A percentile compares a stretch with the other conserved stretches of the same genome.
Evolutionary conservation across 1,284 basidiomycete genomes (phyloP).

Genomic region (Papiliotrema flavescens): DNA sequence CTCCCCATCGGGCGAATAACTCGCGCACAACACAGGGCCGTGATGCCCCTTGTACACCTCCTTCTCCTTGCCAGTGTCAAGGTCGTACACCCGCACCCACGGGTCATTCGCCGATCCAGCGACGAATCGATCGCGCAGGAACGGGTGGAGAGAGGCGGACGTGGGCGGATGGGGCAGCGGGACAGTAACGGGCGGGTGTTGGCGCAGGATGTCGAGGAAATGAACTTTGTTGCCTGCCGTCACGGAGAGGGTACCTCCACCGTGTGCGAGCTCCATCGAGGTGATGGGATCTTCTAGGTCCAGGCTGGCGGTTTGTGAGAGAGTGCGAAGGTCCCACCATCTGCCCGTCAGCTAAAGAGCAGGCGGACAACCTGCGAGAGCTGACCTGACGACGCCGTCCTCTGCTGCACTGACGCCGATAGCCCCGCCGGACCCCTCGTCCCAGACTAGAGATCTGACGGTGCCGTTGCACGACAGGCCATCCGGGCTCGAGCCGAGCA

Average conservation of each 20-base stretch:
- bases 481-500: slow-evolving; percentile 59
- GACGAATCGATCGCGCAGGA: slow-evolving; percentile 81
- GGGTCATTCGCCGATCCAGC: slow-evolving; percentile 88
- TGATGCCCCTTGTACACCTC: slow-evolving; percentile 97
- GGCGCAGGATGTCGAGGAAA: slow-evolving; percentile 57
- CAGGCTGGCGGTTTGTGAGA: slow-evolving; percentile 66
- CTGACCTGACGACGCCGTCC: slow-evolving; percentile 83
- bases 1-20: slow-evolving; percentile 96
- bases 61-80: slow-evolving; percentile 75
- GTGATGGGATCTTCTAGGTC: slow-evolving; percentile 76
- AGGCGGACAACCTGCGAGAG: slow-evolving; percentile 3
- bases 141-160: slow-evolving; percentile 88
- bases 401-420: slow-evolving; percentile 82
- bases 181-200: slow-evolving; percentile 51
- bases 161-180: slow-evolving; percentile 76
- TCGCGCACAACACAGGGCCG: slow-evolving; percentile 90
- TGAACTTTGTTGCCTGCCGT: slow-evolving; percentile 88
- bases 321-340: slow-evolving; percentile 93
- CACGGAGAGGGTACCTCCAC: slow-evolving; percentile 80
- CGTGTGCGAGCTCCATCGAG: slow-evolving; percentile 86
- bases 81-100: slow-evolving; percentile 92
- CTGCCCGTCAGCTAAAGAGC: slow-evolving; percentile 48
- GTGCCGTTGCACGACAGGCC: slow-evolving; percentile 73
- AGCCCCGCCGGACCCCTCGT: slow-evolving; percentile 65
- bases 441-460: slow-evolving; percentile 90